These are phyloP conservation scores for Curvularia hawaiiensis DNA, from an alignment of 2,329 filamentous ascomycete species.

Conservation along the genomic window DNA sequence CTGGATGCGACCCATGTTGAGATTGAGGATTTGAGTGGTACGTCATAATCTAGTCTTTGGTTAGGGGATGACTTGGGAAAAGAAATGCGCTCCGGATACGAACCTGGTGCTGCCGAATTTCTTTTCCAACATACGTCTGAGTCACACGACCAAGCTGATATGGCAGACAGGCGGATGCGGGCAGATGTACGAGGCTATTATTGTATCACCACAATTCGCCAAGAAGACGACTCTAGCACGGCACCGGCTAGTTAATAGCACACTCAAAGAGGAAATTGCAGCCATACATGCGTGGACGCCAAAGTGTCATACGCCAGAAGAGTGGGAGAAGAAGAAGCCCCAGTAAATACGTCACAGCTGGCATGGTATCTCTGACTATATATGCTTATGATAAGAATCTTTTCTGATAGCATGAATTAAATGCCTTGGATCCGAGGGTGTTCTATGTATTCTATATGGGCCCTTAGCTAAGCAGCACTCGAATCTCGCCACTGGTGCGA, in stretches of 20 bases:
- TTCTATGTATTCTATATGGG: slow-evolving; percentile 2
- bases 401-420: not conserved
- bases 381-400: not conserved
- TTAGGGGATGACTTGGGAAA: not conserved
- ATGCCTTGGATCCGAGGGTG: not conserved
- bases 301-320: slow-evolving; percentile 88
- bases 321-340: slow-evolving; percentile 74
- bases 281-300: slow-evolving; percentile 94
- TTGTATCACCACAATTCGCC: slow-evolving; percentile 61
- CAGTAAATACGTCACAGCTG: slow-evolving; percentile 22
- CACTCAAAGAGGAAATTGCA: slow-evolving; percentile 85
- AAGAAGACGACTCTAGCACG: slow-evolving; percentile 75
- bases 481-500: slow-evolving; percentile 67
- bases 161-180: slow-evolving; percentile 66
- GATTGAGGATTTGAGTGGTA: slow-evolving; percentile 92
- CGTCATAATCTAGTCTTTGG: slow-evolving; percentile 21
- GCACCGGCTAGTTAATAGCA: slow-evolving; percentile 83
- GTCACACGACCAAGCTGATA: slow-evolving; percentile 22
- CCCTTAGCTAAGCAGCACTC: slow-evolving; percentile 63
- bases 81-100: no score
- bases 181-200: slow-evolving; percentile 72
- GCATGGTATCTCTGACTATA: not conserved
- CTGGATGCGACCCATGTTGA: slow-evolving; percentile 80
- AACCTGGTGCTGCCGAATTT: not conserved
- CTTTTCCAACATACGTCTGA: not conserved